Evolutionary conservation across 2,329 filamentous ascomycete species (phyloP), one percentile per base, ranked within the genome.

Genomic region (Parastagonospora nodorum): DNA sequence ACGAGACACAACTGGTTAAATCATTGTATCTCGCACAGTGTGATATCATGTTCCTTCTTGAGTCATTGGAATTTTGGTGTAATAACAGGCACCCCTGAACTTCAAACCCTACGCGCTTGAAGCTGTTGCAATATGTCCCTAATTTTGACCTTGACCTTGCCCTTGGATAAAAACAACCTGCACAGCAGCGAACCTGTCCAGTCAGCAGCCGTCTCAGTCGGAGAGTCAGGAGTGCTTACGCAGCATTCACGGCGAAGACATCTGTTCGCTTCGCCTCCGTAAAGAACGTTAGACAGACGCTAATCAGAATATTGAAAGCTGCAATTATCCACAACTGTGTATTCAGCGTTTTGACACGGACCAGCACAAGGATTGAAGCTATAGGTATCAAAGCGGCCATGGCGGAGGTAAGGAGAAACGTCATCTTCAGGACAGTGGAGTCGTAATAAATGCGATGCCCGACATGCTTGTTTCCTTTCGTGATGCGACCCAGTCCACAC

Each of bases 191-290:
- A 24, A 12, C 10, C 27, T 38, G 27, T 27, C 16, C 31, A n/a
- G 36, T 38, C 24, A 16, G 36, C 15, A 38, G 10, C 7, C 11
- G 11, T 36, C 12, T 8, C 11, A 4, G 33, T 15, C n/a, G 7
- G 24, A 2, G 19, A 8, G 2, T 11, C 37, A 37, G 12, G 33
- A 16, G 28, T 8, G 48, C 60, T 50, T 55, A 64, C 59, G 53
- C 55, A 36, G 61, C 55, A 11, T 53, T 59, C 2, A 63, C 51
- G 1, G 57, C 50, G 35, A 64, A 64, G 6, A 61, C 45, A 5
- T 64, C 60, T 1, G 48, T 35, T 12, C 57, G 43, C 24, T 50
- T 63, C 7, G 61, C 61, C 24, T 58, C 41, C 2, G 59, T 61
- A 15, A 58, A 55, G 6, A 39, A 36, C 1, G 15, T 50, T 35